A percentile compares a stretch with the other conserved stretches of the same genome.
Conservation (phyloP, 1,284 basidiomycete species). For the Caloboletus firmus region DNA sequence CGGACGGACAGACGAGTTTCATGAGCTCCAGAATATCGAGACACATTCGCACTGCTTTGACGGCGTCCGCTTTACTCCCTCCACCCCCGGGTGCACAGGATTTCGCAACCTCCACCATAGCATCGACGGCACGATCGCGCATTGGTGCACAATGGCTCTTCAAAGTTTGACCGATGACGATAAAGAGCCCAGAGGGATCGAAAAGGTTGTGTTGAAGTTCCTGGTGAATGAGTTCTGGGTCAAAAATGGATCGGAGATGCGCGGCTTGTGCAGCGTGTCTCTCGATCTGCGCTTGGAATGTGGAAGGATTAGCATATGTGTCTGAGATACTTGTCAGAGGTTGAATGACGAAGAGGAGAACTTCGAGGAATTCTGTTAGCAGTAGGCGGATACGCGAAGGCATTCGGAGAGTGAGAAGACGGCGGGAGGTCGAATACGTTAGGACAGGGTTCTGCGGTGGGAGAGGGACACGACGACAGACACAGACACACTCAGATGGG, state of each 20-base stretch:
- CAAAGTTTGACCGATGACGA: constrained; percentile 76
- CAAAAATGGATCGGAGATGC: constrained; percentile 62
- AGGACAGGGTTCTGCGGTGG: constrained; percentile 45
- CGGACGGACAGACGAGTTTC: constrained; percentile 73
- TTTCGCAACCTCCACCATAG: constrained; percentile 74
- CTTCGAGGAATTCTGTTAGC: constrained; percentile 76
- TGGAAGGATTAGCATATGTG: constrained; percentile 52
- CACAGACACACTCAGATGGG: constrained; percentile 60
- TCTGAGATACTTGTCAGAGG: constrained; percentile 57
- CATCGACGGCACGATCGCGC: constrained; percentile 81
- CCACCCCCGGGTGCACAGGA: constrained; percentile 53
- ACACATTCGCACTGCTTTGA: constrained; percentile 78
- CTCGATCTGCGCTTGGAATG: constrained; percentile 53
- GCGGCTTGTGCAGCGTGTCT: constrained; percentile 58
- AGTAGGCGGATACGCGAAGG: constrained; percentile 76
- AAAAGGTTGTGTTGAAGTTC: constrained; percentile 79
- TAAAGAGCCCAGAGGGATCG: constrained; percentile 80
- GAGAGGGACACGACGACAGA: constrained; percentile 46
- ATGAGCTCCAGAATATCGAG: constrained; percentile 92
- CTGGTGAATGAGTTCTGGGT: constrained; percentile 75
- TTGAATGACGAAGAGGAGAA: constrained; percentile 82
- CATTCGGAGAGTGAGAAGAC: constrained; percentile 59
- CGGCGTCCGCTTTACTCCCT: constrained; percentile 63
- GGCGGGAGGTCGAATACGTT: constrained; percentile 44
- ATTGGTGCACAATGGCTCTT: constrained; percentile 93